phyloP scores from a whole-genome alignment of 306 rosid species.

The Carpinus fangiana region DNA sequence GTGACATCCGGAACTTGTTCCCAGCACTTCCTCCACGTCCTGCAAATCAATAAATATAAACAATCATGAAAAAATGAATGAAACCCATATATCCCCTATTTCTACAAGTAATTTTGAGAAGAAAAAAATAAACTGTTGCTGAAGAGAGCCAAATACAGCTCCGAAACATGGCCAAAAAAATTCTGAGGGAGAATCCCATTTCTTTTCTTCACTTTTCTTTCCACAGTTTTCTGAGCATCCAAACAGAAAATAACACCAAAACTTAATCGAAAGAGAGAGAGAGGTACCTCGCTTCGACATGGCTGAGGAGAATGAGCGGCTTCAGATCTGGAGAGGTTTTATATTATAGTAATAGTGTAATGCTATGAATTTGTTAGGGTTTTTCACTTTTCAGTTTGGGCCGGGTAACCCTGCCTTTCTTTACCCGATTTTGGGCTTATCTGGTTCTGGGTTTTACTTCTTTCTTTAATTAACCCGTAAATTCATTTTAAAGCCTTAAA shows the following conservation, averaged over 20 bases:
- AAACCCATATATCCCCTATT: background rate
- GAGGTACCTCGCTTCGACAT: background rate
- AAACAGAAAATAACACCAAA: background rate
- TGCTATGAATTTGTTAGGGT: too few relatives aligned
- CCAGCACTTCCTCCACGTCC: slow-evolving; percentile 94
- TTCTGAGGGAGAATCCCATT: too few relatives aligned
- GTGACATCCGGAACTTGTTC: slow-evolving; percentile 90
- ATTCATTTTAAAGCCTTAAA: too few relatives aligned
- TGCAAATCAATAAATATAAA: background rate
- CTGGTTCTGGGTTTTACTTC: too few relatives aligned
- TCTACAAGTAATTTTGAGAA: too few relatives aligned
- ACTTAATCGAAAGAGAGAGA: background rate
- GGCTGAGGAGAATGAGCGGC: background rate
- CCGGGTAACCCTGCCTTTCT: background rate
- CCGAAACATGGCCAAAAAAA: background rate
- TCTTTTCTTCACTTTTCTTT: too few relatives aligned
- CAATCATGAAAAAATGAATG: background rate
- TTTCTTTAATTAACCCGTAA: too few relatives aligned
- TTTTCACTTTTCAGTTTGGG: background rate
- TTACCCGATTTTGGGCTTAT: background rate
- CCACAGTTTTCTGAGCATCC: too few relatives aligned
- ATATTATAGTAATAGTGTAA: too few relatives aligned
- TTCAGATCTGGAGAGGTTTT: background rate
- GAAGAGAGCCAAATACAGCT: background rate
- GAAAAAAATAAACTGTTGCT: background rate